Evolutionary conservation across 164 flowering plant genomes (phyloP).

Genomic region (Umbilicus rupestris): DNA sequence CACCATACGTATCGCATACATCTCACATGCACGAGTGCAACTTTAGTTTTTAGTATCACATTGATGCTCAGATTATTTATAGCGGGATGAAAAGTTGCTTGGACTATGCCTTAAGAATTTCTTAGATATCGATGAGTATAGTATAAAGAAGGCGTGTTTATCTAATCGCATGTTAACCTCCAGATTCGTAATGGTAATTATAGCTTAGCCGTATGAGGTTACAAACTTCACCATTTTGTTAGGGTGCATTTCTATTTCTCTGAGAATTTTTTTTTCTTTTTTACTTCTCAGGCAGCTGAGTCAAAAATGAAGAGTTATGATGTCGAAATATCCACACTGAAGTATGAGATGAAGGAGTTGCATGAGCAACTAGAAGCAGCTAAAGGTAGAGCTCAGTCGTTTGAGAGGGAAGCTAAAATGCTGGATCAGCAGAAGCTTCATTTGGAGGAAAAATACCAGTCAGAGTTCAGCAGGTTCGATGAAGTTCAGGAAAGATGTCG

Average conservation of each 20-base stretch:
- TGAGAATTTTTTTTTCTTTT: neutral
- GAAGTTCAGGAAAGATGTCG: slow-evolving; percentile 77
- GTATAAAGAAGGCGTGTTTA: neutral
- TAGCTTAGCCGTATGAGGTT: too few species aligned
- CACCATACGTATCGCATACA: neutral
- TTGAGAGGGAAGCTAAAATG: slow-evolving; percentile 59
- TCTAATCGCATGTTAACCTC: neutral
- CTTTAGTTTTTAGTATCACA: neutral
- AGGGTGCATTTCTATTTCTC: neutral
- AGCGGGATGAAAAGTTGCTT: neutral
- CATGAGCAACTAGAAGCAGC: slow-evolving; percentile 51
- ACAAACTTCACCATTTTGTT: neutral
- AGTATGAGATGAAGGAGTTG: slow-evolving; percentile 50
- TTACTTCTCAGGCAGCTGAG: slow-evolving; percentile 60
- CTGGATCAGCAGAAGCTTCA: slow-evolving; percentile 67
- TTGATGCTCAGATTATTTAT: neutral
- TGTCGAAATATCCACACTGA: slow-evolving; percentile 45
- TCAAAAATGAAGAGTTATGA: slow-evolving; percentile 66
- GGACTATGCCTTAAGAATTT: neutral
- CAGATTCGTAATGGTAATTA: too few species aligned
- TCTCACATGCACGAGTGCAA: neutral
- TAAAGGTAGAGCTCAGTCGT: slow-evolving; percentile 57
- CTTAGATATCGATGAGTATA: neutral
- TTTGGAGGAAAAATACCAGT: slow-evolving; percentile 60
- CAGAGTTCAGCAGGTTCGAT: slow-evolving; percentile 67